Evolutionary conservation across 1,139 yeast genomes (phyloP).

Genomic region (Pneumocystis murina): DNA sequence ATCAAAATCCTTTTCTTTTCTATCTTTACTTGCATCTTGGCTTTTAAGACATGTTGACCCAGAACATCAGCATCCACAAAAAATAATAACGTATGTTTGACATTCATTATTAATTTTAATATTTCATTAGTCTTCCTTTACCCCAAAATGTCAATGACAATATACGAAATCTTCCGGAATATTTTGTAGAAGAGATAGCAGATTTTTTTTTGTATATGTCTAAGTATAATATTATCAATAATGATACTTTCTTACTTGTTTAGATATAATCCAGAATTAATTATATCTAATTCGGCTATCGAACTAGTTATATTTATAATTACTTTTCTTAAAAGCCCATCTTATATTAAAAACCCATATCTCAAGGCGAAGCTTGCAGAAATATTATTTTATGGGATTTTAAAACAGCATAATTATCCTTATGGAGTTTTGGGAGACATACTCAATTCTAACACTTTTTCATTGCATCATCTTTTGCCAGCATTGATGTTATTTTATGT

Average conservation of each 20-base stretch:
- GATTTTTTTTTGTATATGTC: constrained; percentile 56
- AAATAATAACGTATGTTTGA: constrained; percentile 30
- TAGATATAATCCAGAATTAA: constrained; percentile 19
- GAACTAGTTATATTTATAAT: constrained; percentile 56
- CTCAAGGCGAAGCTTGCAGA: constrained; percentile 75
- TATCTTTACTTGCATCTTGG: constrained; percentile 61
- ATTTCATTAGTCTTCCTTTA: constrained; percentile 36
- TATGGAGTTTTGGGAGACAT: constrained; percentile 60
- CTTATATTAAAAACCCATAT: constrained; percentile 80
- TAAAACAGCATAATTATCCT: constrained; percentile 24
- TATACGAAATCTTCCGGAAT: constrained; percentile 71
- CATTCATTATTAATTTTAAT: background rate
- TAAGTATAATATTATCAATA: constrained; percentile 25
- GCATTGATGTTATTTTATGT: constrained; percentile 81
- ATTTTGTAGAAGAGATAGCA: constrained; percentile 66
- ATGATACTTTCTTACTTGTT: background rate
- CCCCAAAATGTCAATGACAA: constrained; percentile 30
- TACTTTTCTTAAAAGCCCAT: constrained; percentile 68
- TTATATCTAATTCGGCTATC: constrained; percentile 14
- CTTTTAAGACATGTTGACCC: constrained; percentile 63
- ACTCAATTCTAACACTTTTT: constrained; percentile 48
- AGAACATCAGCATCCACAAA: constrained; percentile 43
- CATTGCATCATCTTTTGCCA: constrained; percentile 54
- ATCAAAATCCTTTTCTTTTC: constrained; percentile 55
- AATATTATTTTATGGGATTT: constrained; percentile 59